These are phyloP conservation scores for Didymella lethalis DNA, from an alignment of 2,329 filamentous ascomycete genomes.

Conservation along the genomic window DNA sequence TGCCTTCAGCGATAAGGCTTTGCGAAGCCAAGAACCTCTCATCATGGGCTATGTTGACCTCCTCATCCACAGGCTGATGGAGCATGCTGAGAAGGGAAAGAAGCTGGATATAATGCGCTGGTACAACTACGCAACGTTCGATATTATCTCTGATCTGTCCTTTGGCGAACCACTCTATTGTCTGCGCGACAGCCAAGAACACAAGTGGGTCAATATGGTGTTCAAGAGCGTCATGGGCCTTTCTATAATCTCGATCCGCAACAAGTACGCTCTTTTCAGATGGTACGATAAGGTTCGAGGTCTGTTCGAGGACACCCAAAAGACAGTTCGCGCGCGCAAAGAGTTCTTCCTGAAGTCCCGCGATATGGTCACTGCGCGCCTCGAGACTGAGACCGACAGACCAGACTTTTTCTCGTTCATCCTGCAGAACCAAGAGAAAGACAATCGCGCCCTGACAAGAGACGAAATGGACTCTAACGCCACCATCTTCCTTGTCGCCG, in stretches of 20 bases:
- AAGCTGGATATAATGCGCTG: conserved; percentile 40
- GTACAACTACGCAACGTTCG: conserved; percentile 41
- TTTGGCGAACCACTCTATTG: conserved; percentile 46
- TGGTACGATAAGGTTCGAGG: conserved; percentile 25
- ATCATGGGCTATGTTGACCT: conserved; percentile 53
- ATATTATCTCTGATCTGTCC: conserved; percentile 43
- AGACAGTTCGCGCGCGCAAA: conserved; percentile 17
- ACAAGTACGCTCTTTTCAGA: conserved; percentile 29
- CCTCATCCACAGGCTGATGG: conserved; percentile 46
- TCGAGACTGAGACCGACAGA: conserved; percentile 27
- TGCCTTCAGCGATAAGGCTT: conserved; percentile 54
- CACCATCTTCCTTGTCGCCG: conserved; percentile 50
- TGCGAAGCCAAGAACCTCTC: conserved; percentile 52
- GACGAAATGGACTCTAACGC: conserved; percentile 50
- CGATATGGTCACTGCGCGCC: conserved; percentile 28
- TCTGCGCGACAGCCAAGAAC: conserved; percentile 38
- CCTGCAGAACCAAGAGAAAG: conserved; percentile 31
- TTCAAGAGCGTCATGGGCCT: conserved; percentile 23
- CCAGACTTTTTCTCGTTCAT: conserved; percentile 42
- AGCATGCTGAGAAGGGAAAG: conserved; percentile 23
- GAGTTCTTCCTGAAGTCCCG: conserved; percentile 29
- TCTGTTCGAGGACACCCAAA: conserved; percentile 24
- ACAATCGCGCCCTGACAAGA: conserved; percentile 27
- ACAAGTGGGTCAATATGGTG: conserved; percentile 41
- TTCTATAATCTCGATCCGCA: conserved; percentile 25